phyloP scores from a whole-genome alignment of 208 protist genomes.

The Trypanosoma caninum region DNA sequence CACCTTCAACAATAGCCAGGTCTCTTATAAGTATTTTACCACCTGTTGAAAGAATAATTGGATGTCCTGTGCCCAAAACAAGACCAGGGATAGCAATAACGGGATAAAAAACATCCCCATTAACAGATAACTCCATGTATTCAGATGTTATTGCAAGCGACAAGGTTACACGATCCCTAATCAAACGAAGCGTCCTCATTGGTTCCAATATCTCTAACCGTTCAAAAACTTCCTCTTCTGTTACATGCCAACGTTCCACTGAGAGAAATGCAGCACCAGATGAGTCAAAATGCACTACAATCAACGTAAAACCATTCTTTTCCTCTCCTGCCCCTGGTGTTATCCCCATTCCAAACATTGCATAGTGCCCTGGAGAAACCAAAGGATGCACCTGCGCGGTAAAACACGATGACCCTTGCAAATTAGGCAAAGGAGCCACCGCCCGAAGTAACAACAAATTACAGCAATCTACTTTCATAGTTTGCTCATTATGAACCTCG shows the following conservation, averaged over 20 bases:
- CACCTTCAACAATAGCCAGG: slow-evolving; percentile 17
- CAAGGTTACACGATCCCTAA: slow-evolving; percentile 23
- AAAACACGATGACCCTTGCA: slow-evolving; percentile 15
- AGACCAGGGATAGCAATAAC: slow-evolving; percentile 11
- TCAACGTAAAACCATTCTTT: slow-evolving; percentile 14
- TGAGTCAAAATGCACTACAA: slow-evolving; percentile 25
- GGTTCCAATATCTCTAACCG: slow-evolving; percentile 17
- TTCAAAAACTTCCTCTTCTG: slow-evolving; percentile 25
- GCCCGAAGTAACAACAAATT: slow-evolving; percentile 25
- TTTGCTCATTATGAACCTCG: slow-evolving; percentile 18
- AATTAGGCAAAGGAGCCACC: slow-evolving; percentile 21
- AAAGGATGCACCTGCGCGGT: slow-evolving; percentile 25
- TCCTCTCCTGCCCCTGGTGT: slow-evolving; percentile 18
- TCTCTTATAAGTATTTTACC: slow-evolving; percentile 23
- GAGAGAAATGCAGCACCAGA: slow-evolving; percentile 26
- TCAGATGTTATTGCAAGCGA: slow-evolving; percentile 13
- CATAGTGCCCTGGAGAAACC: slow-evolving; percentile 22
- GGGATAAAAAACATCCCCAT: slow-evolving; percentile 24
- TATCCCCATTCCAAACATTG: slow-evolving; percentile 27
- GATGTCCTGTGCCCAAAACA: slow-evolving; percentile 20
- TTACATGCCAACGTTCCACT: slow-evolving; percentile 27
- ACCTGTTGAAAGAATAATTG: slow-evolving; percentile 24
- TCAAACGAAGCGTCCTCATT: slow-evolving; percentile 21
- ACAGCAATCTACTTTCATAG: slow-evolving; percentile 18
- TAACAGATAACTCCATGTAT: slow-evolving; percentile 15